These are phyloP conservation scores for Trichoderma hamatum DNA, from an alignment of 2,329 filamentous ascomycete species.

Conservation along the genomic window DNA sequence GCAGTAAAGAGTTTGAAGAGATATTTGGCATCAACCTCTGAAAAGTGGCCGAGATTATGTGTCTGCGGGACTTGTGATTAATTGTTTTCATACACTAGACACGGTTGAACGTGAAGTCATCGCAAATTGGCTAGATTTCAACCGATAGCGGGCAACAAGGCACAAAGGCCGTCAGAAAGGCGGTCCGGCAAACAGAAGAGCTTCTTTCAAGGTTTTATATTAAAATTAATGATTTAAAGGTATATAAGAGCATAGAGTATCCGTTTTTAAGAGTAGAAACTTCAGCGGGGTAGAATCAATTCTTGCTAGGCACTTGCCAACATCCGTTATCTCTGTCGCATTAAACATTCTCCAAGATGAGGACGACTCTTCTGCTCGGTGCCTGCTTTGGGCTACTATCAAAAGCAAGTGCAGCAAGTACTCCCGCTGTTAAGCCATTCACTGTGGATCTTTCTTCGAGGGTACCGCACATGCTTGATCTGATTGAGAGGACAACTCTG, in stretches of 20 bases:
- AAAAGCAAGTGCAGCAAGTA: background rate
- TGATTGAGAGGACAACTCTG: constrained; percentile 28
- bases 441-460: constrained; percentile 9
- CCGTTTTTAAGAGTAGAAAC: background rate
- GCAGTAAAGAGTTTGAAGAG: background rate
- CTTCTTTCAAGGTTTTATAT: too few species aligned
- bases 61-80: background rate
- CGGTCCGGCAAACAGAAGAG: background rate
- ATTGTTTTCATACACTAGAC: background rate
- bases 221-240: background rate
- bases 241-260: background rate
- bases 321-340: too few species aligned
- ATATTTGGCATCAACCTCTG: background rate
- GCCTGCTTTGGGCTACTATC: background rate
- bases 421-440: background rate
- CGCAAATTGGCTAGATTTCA: background rate
- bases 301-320: background rate
- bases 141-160: background rate
- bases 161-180: background rate
- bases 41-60: background rate
- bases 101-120: background rate
- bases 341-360: background rate
- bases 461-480: constrained; percentile 34
- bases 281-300: background rate
- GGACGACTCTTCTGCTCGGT: background rate